These are phyloP conservation scores for Alternaria hordeiaustralica DNA, from an alignment of 2,329 filamentous ascomycete species.

Conservation along the genomic window DNA sequence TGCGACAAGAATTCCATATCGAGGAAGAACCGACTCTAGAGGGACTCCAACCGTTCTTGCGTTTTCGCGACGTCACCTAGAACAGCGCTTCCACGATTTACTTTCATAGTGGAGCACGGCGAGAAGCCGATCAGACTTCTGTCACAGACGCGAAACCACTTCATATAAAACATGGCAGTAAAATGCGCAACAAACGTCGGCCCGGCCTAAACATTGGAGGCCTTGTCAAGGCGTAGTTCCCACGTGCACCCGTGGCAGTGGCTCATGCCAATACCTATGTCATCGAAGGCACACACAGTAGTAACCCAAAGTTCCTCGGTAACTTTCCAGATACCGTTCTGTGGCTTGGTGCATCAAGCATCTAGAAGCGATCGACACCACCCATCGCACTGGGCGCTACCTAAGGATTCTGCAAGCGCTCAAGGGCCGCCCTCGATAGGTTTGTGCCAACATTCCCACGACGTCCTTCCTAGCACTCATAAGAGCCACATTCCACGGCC, in stretches of 20 bases:
- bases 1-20: background rate
- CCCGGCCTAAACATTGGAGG: background rate
- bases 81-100: background rate
- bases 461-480: background rate
- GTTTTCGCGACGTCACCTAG: background rate
- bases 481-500: background rate
- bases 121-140: background rate
- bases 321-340: constrained; percentile 1
- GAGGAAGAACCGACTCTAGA: background rate
- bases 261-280: background rate
- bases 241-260: background rate
- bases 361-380: background rate
- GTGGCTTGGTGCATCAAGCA: background rate
- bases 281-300: background rate
- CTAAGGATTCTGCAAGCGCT: background rate
- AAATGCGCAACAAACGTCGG: background rate
- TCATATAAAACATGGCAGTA: background rate
- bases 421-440: background rate
- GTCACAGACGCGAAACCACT: background rate
- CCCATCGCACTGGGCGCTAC: background rate
- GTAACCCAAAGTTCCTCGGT: background rate
- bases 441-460: background rate
- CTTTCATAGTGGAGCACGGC: background rate
- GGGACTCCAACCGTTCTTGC: background rate
- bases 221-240: background rate